Conservation (phyloP, 192 early-diverging fungal genomes). For the Umbelopsis ramanniana region DNA sequence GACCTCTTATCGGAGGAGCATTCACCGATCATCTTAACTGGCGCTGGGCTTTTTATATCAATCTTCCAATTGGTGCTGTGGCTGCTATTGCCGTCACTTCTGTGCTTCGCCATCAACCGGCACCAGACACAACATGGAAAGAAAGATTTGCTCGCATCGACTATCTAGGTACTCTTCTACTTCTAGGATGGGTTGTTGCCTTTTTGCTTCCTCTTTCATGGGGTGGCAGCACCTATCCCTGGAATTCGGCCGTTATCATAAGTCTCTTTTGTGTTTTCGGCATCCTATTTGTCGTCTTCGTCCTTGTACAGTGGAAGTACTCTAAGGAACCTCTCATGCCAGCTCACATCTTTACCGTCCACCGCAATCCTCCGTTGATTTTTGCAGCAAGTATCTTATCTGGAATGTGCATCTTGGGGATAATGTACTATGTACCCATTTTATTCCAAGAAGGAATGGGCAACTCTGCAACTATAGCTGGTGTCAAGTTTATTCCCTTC, state of each 20-base stretch:
- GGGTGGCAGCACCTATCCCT: constrained; percentile 69
- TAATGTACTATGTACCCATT: no score
- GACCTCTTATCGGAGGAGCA: constrained; percentile 61
- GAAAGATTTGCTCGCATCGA: constrained; percentile 62
- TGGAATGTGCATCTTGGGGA: no score
- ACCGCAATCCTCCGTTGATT: no score
- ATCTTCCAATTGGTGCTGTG: constrained; percentile 57
- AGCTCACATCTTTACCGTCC: no score
- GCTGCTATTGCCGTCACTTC: constrained; percentile 44
- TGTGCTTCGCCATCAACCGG: constrained; percentile 54
- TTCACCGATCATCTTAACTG: constrained; percentile 61
- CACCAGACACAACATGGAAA: constrained; percentile 39
- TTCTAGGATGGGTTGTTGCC: constrained; percentile 51
- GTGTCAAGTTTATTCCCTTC: no score
- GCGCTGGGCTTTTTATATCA: constrained; percentile 63
- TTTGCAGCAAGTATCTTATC: no score
- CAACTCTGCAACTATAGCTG: no score
- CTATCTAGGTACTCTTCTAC: constrained; percentile 56
- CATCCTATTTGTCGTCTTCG: constrained; percentile 52
- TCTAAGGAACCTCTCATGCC: no score
- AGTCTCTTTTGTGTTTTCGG: constrained; percentile 57
- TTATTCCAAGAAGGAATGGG: no score
- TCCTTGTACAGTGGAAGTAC: no score
- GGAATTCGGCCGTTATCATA: constrained; percentile 62
- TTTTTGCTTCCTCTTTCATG: constrained; percentile 72